Evolutionary conservation across 306 rosid species (phyloP), one percentile per base, ranked within the genome.

Genomic region (Casuarina glauca): DNA sequence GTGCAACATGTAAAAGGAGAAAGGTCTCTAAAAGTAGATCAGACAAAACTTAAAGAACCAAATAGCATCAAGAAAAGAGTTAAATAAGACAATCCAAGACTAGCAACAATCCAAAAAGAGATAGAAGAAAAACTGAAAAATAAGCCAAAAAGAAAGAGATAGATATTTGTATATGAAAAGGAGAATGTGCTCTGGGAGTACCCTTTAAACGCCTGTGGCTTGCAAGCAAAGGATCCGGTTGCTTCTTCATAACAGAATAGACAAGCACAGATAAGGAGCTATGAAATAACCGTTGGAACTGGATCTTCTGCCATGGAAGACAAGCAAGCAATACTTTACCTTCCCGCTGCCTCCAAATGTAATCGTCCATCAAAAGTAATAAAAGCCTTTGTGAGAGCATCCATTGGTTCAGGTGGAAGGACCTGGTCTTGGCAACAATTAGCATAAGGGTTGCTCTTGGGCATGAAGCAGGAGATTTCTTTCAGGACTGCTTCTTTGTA

Each of bases 321-420:
- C 88, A 95, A 48, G 92, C 90, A 15, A 93, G 87, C 84, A 95
- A 82, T 36, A 83, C 93, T 78, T 87, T 90, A 51, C 97, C 97
- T 81, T 95, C 97, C 75, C 93, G 99, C 99, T 10, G 97, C 99
- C 85, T 95, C 99, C 78, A 91, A 84, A 79, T 95, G 99, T 63
- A 93, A 85, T 81, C 99, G 88, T 78, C 99, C 97, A 81, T 91
- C 97, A 83, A 95, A 95, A 49, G 76, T 86, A 75, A 95, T 79
- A 50, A 84, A 52, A 70, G 99, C 99, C 81, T 74, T 91, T 86
- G 86, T 84, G 87, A 76, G 90, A 68, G 53, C 9, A 83, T 84
- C 91, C 84, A 78, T 92, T 0, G 86, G 90, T 78, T 87, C 91
- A 50, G 97, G 96, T 50, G 75, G 72, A 60, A 79, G 78, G 62